These are phyloP conservation scores for Nakaseomyces delphensis DNA, from an alignment of 1,139 yeast species.

Conservation along the genomic window DNA sequence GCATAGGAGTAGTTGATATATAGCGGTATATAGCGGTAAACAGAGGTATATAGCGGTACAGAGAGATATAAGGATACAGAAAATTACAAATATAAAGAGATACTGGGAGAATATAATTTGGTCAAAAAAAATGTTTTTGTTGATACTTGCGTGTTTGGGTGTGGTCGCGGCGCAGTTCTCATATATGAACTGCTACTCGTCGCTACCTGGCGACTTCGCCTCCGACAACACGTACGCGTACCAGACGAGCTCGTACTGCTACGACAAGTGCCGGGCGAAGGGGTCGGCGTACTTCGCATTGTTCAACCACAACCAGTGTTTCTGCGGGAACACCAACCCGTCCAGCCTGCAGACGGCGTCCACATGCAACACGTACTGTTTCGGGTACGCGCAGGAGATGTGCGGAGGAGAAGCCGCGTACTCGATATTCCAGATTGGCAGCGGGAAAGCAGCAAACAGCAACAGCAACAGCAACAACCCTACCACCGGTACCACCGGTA, in stretches of 20 bases:
- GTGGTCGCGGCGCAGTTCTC: constrained; percentile 10
- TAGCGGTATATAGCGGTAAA: no score
- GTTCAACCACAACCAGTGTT: constrained; percentile 42
- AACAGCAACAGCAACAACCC: background rate
- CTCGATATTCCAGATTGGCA: constrained; percentile 30
- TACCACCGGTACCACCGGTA: background rate
- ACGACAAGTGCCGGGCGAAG: constrained; percentile 33
- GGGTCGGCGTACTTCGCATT: constrained; percentile 45
- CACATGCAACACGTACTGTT: constrained; percentile 30
- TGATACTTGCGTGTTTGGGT: constrained; percentile 4
- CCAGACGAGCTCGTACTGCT: constrained; percentile 43
- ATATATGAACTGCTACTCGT: constrained; percentile 30
- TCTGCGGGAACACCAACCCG: constrained; percentile 45
- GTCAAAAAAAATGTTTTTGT: background rate
- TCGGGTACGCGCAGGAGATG: constrained; percentile 32
- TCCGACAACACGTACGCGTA: constrained; percentile 34
- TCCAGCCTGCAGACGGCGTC: constrained; percentile 22
- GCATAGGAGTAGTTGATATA: no score
- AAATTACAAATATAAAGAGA: background rate
- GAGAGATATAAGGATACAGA: no score
- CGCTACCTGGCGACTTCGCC: constrained; percentile 34
- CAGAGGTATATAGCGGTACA: no score
- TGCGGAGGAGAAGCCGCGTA: constrained; percentile 40
- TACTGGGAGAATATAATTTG: no score
- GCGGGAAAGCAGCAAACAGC: constrained; percentile 14